Percentiles rank a stretch among this genome's conserved stretches.
These are phyloP conservation scores for Capsaspora owczarzaki DNA, from an alignment of 78 protist species.

Conservation along the genomic window DNA sequence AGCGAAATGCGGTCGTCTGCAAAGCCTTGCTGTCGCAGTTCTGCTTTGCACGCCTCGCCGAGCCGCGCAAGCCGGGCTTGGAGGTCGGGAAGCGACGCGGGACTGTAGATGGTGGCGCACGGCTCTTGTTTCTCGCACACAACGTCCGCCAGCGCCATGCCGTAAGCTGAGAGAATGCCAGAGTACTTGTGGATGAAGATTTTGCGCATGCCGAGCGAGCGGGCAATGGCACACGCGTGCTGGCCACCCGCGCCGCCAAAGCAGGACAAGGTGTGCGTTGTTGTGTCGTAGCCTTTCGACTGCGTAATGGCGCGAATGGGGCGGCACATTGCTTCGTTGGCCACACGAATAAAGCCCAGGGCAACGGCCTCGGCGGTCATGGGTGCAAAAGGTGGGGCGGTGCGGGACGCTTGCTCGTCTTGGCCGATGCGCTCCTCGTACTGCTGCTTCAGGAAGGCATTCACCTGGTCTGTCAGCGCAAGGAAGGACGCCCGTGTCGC, in stretches of 20 bases:
- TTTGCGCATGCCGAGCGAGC: conserved; percentile 63
- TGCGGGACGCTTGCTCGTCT: not conserved
- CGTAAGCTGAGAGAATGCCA: conserved; percentile 80
- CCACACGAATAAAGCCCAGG: conserved; percentile 76
- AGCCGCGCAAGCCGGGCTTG: not conserved
- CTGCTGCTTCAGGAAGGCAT: not conserved
- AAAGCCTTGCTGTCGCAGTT: conserved; percentile 19
- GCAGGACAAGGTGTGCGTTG: conserved; percentile 67
- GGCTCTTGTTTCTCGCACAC: conserved; percentile 49
- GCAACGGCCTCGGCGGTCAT: conserved; percentile 4
- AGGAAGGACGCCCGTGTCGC: conserved; percentile 34
- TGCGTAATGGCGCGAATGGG: conserved; percentile 82
- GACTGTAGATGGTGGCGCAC: not conserved
- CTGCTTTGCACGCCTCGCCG: not conserved
- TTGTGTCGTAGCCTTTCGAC: conserved; percentile 62
- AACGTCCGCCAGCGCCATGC: conserved; percentile 74
- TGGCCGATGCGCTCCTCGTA: not conserved
- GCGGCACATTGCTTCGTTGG: conserved; percentile 90
- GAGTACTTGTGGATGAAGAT: conserved; percentile 67
- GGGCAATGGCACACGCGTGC: conserved; percentile 89
- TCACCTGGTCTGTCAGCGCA: conserved; percentile 28
- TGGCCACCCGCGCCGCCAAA: conserved; percentile 96
- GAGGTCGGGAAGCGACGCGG: not conserved
- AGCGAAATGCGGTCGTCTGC: not conserved
- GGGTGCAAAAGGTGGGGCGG: not conserved